Base-by-base conservation (phyloP, 495 filamentous ascomycete genomes). In the Lepraria neglecta region DNA sequence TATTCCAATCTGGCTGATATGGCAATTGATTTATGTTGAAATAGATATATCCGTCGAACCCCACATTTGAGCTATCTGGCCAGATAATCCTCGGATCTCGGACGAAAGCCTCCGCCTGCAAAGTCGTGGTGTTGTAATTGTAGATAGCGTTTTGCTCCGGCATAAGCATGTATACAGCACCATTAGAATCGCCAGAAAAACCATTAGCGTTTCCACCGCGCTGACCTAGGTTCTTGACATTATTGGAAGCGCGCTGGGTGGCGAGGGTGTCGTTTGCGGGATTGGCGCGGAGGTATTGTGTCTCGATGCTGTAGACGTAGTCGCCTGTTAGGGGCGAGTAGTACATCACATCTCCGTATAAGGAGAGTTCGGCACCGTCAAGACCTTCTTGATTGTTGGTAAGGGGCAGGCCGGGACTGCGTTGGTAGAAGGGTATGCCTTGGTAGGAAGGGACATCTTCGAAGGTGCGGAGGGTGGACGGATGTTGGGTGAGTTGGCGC, bases 11-110 rank as follows among this genome's bases (percentile, higher is more conserved):
- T 21, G 69, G 69, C 70, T 75, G 70, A 62, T 69, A 72, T 2
- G 62, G 66, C 50, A 77, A 61, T 61, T 77, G 75, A 57, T 78
- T 78, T 33, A 75, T 70, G 30, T 72, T 77, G 52, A 74, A 68
- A 60, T 78, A 77, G 17, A 75, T 38, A 47, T 77, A 76, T 4
- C 74, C 74, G 61, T 76, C 75, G 19, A 60, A 70, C 0, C 66
- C 67, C 3, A 74, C 66, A 30, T 68, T 71, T 30, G 69, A 61
- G 51, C 66, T 73, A 58, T 78, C 76, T 0, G 70, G 69, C 76
- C 73, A 78, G 17, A 73, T 63, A 35, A 77, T 75, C 21, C 74
- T 64, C 48, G 75, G 73, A 61, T 77, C 74, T 24, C 72, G 58
- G 1, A 77, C 68, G 56, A 72, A 76, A 0, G 60, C 59, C 14